Conservation (phyloP, 192 early-diverging fungal genomes). For the Piromyces sp. region DNA sequence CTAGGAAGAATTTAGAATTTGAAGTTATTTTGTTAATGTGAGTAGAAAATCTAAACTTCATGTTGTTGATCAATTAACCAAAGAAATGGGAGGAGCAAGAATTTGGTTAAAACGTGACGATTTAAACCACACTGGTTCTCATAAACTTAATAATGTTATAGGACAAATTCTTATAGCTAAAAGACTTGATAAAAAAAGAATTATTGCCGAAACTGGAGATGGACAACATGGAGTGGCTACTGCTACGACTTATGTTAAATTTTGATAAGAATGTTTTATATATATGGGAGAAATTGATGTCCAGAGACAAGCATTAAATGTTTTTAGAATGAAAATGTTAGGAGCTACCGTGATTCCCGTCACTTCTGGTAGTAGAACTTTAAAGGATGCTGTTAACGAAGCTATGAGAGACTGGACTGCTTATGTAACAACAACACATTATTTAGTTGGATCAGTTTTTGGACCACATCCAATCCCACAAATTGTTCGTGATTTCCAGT, state of each 20-base stretch:
- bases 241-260: slow-evolving; percentile 93
- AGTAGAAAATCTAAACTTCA: slow-evolving; percentile 78
- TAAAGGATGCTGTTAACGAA: slow-evolving; percentile 98
- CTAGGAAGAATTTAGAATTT: slow-evolving; percentile 77
- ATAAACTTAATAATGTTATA: slow-evolving; percentile 98
- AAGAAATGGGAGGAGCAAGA: slow-evolving; percentile 53
- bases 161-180: slow-evolving; percentile 88
- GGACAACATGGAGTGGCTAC: slow-evolving; percentile 97
- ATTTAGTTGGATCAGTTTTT: slow-evolving; percentile 90
- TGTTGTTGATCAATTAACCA: slow-evolving; percentile 70
- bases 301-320: slow-evolving; percentile 80
- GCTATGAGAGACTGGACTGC: slow-evolving; percentile 98
- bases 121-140: slow-evolving; percentile 94
- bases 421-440: slow-evolving; percentile 83
- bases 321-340: slow-evolving; percentile 85
- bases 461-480: slow-evolving; percentile 94
- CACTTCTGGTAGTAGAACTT: slow-evolving; percentile 49
- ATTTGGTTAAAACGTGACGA: slow-evolving; percentile 99
- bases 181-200: slow-evolving; percentile 84
- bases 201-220: slow-evolving; percentile 97
- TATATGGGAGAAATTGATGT: slow-evolving; percentile 98
- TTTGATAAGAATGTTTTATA: slow-evolving; percentile 85
- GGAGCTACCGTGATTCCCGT: slow-evolving; percentile 86
- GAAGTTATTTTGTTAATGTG: slow-evolving; percentile 75
- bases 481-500: slow-evolving; percentile 95